Base-by-base conservation (phyloP, 768 basidiomycete genomes). In the Tulasnella sp. region DNA sequence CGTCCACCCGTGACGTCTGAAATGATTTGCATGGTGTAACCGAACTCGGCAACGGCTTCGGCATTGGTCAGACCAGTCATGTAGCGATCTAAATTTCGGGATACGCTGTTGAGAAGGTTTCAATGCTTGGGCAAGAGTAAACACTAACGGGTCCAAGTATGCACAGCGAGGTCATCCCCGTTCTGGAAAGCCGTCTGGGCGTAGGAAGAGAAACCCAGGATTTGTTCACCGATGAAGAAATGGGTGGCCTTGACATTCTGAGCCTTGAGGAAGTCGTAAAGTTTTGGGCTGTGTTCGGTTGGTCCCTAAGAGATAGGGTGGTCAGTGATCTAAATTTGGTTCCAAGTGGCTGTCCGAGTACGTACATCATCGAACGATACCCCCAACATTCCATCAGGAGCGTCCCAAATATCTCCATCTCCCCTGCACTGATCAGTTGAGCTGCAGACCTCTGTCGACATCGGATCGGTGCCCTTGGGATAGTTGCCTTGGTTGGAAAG, bases 161-260 rank as follows among this genome's bases (percentile, higher is more conserved):
- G 85, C 0, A 84, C 83, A 15, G 81, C 84, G 46, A 86, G 82
- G 61, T 84, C 84, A 11, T 83, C 84, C 16, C 82, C 83, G 5
- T 74, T 81, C 2, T 83, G 81, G 81, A 89, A 89, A 0, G 90
- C 90, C 11, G 82, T 81, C 77, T 85, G 79, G 83, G 95, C 94
- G 29, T 77, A 42, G 67, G 86, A 81, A 10, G 85, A 82, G 7
- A 90, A 88, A 82, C 92, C 86, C 46, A 82, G 70, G 79, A 96
- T 92, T 82, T 94, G 92, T 44, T 87, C 83, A 26, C 96, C 96
- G 80, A 98, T 96, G 86, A 95, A 89, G 83, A 96, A 97, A 82
- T 96, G 94, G 5, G 95, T 96, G 2, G 90, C 91, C n/a, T 83
- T 88, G 77, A 90, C 83, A 78, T 91, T 89, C 78, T 96, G 87